These are phyloP conservation scores for Beauveria sp. DNA, from an alignment of 2,329 filamentous ascomycete genomes.

Conservation along the genomic window DNA sequence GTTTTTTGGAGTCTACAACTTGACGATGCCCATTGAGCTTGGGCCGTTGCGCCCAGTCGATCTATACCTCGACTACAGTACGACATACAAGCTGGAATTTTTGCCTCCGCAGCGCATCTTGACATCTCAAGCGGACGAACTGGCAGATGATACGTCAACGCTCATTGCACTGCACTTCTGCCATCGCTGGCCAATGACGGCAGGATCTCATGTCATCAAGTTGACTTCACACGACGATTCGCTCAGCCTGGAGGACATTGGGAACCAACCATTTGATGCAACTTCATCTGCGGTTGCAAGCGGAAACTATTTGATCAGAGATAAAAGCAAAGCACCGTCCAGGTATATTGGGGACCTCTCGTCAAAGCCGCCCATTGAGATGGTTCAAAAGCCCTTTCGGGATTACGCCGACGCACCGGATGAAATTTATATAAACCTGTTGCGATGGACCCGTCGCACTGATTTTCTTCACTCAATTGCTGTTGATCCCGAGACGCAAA, in stretches of 20 bases:
- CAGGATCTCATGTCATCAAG: constrained; percentile 36
- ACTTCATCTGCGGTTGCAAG: constrained; percentile 16
- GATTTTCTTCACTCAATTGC: constrained; percentile 48
- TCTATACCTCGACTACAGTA: constrained; percentile 31
- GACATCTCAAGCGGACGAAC: constrained; percentile 10
- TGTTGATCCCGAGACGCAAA: constrained; percentile 7
- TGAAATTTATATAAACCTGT: constrained; percentile 41
- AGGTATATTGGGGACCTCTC: constrained; percentile 34
- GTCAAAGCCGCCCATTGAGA: constrained; percentile 34
- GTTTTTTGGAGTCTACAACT: constrained; percentile 30
- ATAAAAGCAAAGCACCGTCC: constrained; percentile 28
- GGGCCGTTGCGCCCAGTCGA: constrained; percentile 28
- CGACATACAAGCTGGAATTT: constrained; percentile 27
- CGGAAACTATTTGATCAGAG: constrained; percentile 33
- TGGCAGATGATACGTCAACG: constrained; percentile 36
- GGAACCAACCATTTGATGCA: constrained; percentile 20
- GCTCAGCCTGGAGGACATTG: constrained; percentile 26
- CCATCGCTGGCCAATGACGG: constrained; percentile 36
- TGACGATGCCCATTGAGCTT: constrained; percentile 37
- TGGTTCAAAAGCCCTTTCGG: constrained; percentile 30
- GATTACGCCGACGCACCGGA: constrained; percentile 35
- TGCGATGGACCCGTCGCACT: constrained; percentile 43
- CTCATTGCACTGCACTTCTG: constrained; percentile 41
- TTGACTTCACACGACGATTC: constrained; percentile 23
- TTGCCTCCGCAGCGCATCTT: constrained; percentile 15